Evolutionary conservation across 768 basidiomycete species (phyloP).

Genomic region (Arthromyces matolae): DNA sequence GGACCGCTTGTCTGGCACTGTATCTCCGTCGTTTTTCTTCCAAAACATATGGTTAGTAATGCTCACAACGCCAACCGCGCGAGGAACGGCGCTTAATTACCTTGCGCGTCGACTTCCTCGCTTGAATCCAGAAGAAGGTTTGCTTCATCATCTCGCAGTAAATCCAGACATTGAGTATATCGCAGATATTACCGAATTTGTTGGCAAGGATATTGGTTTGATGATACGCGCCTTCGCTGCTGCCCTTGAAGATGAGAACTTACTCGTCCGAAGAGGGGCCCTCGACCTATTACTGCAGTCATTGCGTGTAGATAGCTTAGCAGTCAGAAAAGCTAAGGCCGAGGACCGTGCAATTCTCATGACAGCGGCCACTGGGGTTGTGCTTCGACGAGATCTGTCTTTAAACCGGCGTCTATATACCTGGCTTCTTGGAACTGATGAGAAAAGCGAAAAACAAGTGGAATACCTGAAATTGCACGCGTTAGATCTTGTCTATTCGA

Average conservation of each 20-base stretch:
- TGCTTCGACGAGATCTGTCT: constrained; percentile 88
- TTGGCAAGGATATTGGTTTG: constrained; percentile 85
- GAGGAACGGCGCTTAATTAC: constrained; percentile 85
- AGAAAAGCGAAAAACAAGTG: constrained; percentile 71
- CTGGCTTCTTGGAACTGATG: constrained; percentile 87
- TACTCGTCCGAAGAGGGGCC: constrained; percentile 82
- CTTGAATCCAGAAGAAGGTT: constrained; percentile 69
- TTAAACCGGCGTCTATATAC: constrained; percentile 89
- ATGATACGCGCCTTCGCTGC: constrained; percentile 93
- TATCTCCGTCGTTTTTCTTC: constrained; percentile 87
- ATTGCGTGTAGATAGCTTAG: constrained; percentile 67
- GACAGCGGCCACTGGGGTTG: constrained; percentile 82
- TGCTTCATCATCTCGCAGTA: neutral
- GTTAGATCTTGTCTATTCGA: constrained; percentile 65
- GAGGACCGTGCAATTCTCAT: constrained; percentile 83
- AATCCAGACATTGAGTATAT: neutral
- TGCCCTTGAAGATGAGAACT: constrained; percentile 89
- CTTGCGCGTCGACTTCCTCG: constrained; percentile 77
- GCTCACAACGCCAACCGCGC: constrained; percentile 81
- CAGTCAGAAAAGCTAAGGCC: constrained; percentile 61
- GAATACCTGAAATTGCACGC: constrained; percentile 65
- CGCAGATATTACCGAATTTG: constrained; percentile 62
- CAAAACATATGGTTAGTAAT: constrained; percentile 95
- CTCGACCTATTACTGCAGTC: constrained; percentile 83
- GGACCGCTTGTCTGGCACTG: constrained; percentile 77